A percentile compares a stretch with the other conserved stretches of the same genome.
phyloP scores from a whole-genome alignment of 2,329 filamentous ascomycete species.

The Hysterium pulicare region DNA sequence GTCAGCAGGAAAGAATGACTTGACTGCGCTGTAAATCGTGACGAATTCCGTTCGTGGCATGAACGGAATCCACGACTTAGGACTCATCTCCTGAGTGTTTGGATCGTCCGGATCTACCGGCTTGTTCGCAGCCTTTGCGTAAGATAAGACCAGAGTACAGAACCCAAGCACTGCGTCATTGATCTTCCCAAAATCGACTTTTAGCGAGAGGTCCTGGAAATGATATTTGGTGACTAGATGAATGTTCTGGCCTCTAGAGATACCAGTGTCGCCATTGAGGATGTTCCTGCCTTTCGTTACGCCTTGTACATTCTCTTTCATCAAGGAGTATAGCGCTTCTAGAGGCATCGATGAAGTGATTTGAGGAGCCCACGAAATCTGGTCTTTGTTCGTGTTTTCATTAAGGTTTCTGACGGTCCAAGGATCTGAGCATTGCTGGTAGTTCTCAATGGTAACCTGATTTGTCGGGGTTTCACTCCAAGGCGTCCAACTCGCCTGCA shows the following conservation, averaged over 20 bases:
- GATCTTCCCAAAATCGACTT: conserved; percentile 9
- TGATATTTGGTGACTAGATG: conserved; percentile 9
- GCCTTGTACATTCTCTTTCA: conserved; percentile 9
- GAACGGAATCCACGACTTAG: conserved; percentile 10
- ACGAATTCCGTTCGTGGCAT: conserved; percentile 20
- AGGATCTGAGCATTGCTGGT: conserved; percentile 13
- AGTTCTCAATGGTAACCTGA: conserved; percentile 6
- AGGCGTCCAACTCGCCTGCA: conserved; percentile 13
- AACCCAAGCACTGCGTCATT: conserved; percentile 19
- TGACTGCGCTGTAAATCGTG: conserved; percentile 13
- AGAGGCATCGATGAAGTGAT: conserved; percentile 17
- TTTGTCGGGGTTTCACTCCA: conserved; percentile 4
- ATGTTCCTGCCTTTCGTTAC: conserved; percentile 2
- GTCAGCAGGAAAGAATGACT: conserved; percentile 8
- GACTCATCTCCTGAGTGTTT: conserved; percentile 9
- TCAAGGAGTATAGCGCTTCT: conserved; percentile 16
- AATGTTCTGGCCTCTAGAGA: conserved; percentile 3
- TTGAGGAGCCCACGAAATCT: conserved; percentile 11
- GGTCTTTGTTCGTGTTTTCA: conserved; percentile 1
- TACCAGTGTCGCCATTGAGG: conserved; percentile 4
- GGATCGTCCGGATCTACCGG: background rate
- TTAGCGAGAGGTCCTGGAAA: conserved; percentile 8
- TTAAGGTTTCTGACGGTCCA: conserved; percentile 8
- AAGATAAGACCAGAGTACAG: conserved; percentile 16
- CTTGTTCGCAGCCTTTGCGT: conserved; percentile 13